Conservation (phyloP, 129 eudicot genomes). For the Saposhnikovia divaricata region DNA sequence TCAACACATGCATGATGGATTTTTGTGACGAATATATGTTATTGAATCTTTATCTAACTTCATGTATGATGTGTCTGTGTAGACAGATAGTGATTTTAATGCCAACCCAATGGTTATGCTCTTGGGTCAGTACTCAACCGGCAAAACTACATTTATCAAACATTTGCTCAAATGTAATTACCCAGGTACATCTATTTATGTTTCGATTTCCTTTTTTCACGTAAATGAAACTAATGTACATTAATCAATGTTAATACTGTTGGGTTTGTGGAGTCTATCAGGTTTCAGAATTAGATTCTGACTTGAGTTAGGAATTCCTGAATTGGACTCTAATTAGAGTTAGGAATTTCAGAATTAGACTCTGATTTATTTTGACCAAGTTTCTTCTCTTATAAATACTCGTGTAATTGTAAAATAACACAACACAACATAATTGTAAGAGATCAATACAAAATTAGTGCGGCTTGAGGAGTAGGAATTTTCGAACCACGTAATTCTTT, state of each 20-base stretch:
- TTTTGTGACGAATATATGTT: not conserved
- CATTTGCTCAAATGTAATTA: slow-evolving; percentile 72
- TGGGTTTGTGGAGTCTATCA: too few relatives aligned
- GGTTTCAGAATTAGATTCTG: too few relatives aligned
- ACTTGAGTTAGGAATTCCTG: too few relatives aligned
- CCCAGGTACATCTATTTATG: slow-evolving; percentile 45
- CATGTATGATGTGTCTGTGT: slow-evolving; percentile 13
- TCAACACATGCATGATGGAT: not conserved
- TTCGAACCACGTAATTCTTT: too few relatives aligned
- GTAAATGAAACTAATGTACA: not conserved
- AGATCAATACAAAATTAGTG: too few relatives aligned
- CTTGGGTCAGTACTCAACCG: slow-evolving; percentile 95
- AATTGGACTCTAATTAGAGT: too few relatives aligned
- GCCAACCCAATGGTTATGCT: slow-evolving; percentile 98
- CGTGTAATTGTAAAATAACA: too few relatives aligned
- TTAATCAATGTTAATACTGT: not conserved
- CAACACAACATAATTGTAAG: too few relatives aligned
- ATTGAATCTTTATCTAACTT: not conserved
- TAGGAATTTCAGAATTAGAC: too few relatives aligned
- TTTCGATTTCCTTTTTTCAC: not conserved
- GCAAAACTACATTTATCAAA: slow-evolving; percentile 85
- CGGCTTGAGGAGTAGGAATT: too few relatives aligned
- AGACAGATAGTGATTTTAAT: slow-evolving; percentile 79
- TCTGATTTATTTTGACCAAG: too few relatives aligned
- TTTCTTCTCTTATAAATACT: too few relatives aligned